A percentile compares a stretch with the other conserved stretches of the same genome.
These are phyloP conservation scores for Annulohypoxylon maeteangense DNA, from an alignment of 495 filamentous ascomycete genomes.

Conservation along the genomic window DNA sequence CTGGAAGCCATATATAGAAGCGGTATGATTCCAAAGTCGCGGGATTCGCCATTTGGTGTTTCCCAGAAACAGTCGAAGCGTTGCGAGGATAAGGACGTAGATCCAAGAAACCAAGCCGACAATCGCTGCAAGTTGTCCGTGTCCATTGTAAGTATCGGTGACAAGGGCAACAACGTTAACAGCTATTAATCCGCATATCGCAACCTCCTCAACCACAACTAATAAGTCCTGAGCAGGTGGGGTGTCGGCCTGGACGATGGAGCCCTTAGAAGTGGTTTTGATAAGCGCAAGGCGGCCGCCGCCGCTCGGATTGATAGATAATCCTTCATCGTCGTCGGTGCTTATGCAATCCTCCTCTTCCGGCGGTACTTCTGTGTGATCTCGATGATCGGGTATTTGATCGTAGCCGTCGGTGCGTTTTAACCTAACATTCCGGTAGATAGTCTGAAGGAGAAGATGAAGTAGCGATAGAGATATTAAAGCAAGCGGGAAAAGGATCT, in stretches of 20 bases:
- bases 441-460: conserved; percentile 66
- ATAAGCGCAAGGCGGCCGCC: conserved; percentile 67
- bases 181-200: conserved; percentile 74
- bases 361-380: conserved; percentile 60
- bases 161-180: conserved; percentile 71
- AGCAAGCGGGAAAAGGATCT: conserved; percentile 81
- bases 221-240: conserved; percentile 77
- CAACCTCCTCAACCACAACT: conserved; percentile 77
- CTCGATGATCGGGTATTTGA: conserved; percentile 54
- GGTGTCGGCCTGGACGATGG: conserved; percentile 77
- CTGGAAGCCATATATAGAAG: conserved; percentile 81
- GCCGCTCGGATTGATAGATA: conserved; percentile 54
- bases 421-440: conserved; percentile 59
- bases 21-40: conserved; percentile 92
- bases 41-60: conserved; percentile 74
- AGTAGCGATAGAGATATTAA: conserved; percentile 76
- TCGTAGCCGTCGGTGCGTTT: conserved; percentile 62
- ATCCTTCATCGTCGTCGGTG: conserved; percentile 72
- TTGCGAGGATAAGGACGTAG: conserved; percentile 81
- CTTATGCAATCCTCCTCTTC: conserved; percentile 58
- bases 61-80: conserved; percentile 76
- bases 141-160: conserved; percentile 46
- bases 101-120: conserved; percentile 76
- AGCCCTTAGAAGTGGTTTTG: conserved; percentile 69
- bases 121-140: conserved; percentile 65